phyloP scores from a whole-genome alignment of 257 asterid species.

The Solanum gracilifrons region DNA sequence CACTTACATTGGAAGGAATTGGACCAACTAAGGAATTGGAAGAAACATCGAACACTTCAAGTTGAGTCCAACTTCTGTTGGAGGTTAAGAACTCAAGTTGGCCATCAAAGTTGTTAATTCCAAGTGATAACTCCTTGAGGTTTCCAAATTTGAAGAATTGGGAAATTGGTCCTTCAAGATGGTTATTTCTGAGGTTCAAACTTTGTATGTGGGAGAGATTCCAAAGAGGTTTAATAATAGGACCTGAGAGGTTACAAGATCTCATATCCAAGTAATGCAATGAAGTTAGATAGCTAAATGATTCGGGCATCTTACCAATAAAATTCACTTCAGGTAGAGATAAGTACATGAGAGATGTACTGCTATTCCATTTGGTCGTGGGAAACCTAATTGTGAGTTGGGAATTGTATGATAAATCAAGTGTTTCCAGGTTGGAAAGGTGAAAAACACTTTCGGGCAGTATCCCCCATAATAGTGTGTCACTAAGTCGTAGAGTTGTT shows the following conservation, averaged over 20 bases:
- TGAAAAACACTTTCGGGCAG: background rate
- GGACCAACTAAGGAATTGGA: too few species aligned
- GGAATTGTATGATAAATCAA: background rate
- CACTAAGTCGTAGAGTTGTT: background rate
- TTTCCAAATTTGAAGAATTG: background rate
- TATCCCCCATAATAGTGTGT: background rate
- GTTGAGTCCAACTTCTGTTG: background rate
- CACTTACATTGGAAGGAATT: background rate
- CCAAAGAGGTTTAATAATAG: slow-evolving; percentile 9
- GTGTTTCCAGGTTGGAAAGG: background rate
- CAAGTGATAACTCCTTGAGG: background rate
- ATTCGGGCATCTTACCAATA: background rate
- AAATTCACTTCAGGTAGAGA: background rate
- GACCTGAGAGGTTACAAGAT: slow-evolving; percentile 6
- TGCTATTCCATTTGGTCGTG: background rate
- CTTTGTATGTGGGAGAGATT: slow-evolving; percentile 1
- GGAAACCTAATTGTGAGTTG: background rate
- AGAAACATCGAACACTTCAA: background rate
- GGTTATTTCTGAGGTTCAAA: background rate
- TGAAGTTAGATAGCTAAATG: background rate
- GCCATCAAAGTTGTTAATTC: background rate
- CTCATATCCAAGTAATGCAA: background rate
- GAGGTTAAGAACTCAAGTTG: background rate
- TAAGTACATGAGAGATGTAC: background rate
- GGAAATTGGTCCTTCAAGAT: slow-evolving; percentile 9